A percentile compares a stretch with the other conserved stretches of the same genome.
Conservation (phyloP, 106 monocot genomes). For the Platanthera guangdongensis region DNA sequence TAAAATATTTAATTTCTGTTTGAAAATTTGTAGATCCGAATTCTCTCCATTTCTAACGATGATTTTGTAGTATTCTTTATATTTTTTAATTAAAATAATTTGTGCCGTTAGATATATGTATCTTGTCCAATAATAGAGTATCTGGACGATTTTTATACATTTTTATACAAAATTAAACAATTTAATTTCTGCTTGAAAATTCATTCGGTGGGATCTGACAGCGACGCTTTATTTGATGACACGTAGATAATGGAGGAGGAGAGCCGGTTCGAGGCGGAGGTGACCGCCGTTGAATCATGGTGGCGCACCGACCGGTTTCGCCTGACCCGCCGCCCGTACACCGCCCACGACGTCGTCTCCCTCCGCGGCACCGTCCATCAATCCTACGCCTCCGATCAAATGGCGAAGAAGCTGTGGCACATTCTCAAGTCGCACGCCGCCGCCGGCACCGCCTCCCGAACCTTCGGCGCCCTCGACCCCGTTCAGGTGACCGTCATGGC, state of each 20-base stretch:
- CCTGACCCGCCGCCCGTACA: conserved; percentile 74
- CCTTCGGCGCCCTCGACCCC: conserved; percentile 92
- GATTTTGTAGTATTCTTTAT: too few relatives aligned
- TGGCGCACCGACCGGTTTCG: conserved; percentile 70
- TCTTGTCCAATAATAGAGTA: too few relatives aligned
- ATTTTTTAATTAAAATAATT: too few relatives aligned
- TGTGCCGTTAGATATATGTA: too few relatives aligned
- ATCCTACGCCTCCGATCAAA: conserved; percentile 54
- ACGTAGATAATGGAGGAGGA: conserved; percentile 80
- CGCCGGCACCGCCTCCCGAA: conserved; percentile 73
- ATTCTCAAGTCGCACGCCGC: conserved; percentile 74
- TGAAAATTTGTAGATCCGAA: too few relatives aligned
- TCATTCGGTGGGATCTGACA: background rate
- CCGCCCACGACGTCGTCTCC: conserved; percentile 70
- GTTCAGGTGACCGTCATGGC: conserved; percentile 95
- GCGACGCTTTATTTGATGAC: background rate
- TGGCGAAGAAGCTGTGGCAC: conserved; percentile 84
- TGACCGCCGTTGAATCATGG: conserved; percentile 76
- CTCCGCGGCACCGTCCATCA: conserved; percentile 82
- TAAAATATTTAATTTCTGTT: too few relatives aligned
- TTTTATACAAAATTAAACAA: too few relatives aligned
- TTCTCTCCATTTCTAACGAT: too few relatives aligned
- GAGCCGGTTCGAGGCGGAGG: conserved; percentile 74
- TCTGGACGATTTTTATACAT: too few relatives aligned
- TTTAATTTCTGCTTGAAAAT: too few relatives aligned